These are phyloP conservation scores for Oldenlandia corymbosa DNA, from an alignment of 257 asterid species.

Conservation along the genomic window DNA sequence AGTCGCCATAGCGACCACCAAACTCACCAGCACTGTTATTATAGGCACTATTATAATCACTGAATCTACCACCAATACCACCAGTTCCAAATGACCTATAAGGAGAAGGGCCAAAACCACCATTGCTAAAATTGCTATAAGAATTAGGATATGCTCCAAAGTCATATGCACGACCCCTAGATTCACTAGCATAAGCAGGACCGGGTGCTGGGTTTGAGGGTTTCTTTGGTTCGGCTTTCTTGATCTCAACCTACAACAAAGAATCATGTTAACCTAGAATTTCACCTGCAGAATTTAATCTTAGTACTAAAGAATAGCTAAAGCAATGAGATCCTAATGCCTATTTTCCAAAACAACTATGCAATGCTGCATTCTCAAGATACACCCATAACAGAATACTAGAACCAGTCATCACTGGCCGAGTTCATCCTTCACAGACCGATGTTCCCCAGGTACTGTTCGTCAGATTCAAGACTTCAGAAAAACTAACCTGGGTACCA, in stretches of 20 bases:
- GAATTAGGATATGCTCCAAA: slow-evolving; percentile 66
- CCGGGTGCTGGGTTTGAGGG: slow-evolving; percentile 88
- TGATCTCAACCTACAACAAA: slow-evolving; percentile 99
- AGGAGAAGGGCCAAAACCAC: slow-evolving; percentile 79
- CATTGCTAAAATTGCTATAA: slow-evolving; percentile 66
- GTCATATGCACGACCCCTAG: slow-evolving; percentile 88
- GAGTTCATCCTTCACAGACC: slow-evolving; percentile 6
- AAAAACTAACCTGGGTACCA: slow-evolving; percentile 70
- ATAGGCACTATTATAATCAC: slow-evolving; percentile 73
- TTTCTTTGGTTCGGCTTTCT: slow-evolving; percentile 99
- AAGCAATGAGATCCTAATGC: slow-evolving; percentile 7
- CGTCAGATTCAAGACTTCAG: slow-evolving; percentile 6
- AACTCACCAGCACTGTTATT: slow-evolving; percentile 61
- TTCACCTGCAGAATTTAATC: slow-evolving; percentile 40
- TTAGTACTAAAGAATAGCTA: slow-evolving; percentile 31
- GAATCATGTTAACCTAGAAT: slow-evolving; percentile 91
- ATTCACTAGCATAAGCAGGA: slow-evolving; percentile 82
- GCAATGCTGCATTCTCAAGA: background rate
- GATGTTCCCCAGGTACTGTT: slow-evolving; percentile 13
- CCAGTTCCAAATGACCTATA: slow-evolving; percentile 93
- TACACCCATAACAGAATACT: background rate
- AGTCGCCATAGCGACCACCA: slow-evolving; percentile 84
- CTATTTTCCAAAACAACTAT: background rate
- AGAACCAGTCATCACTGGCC: background rate
- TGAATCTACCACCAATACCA: slow-evolving; percentile 70